phyloP scores from a whole-genome alignment of 2,329 filamentous ascomycete species.

The Aspergillus japonicus region DNA sequence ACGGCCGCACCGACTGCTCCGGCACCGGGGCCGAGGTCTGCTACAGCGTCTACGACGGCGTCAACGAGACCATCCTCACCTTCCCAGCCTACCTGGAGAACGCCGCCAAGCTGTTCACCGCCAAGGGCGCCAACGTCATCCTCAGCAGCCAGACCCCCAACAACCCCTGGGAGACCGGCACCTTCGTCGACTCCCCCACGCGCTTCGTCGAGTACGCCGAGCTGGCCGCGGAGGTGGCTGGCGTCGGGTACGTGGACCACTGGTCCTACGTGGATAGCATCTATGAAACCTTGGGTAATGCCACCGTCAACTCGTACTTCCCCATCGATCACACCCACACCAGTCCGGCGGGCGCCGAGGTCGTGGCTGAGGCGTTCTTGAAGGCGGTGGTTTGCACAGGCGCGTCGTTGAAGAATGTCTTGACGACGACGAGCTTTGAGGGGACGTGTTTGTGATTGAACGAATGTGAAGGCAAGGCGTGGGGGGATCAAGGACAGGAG shows the following conservation, averaged over 20 bases:
- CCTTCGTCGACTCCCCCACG: conserved; percentile 48
- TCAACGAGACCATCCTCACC: conserved; percentile 58
- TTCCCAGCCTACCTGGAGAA: conserved; percentile 61
- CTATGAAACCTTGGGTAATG: conserved; percentile 52
- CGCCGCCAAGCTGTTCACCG: conserved; percentile 54
- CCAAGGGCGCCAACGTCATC: conserved; percentile 61
- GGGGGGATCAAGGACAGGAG: background rate
- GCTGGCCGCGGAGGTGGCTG: conserved; percentile 45
- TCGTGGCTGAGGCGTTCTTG: conserved; percentile 58
- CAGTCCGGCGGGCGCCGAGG: conserved; percentile 54
- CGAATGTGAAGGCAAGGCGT: background rate
- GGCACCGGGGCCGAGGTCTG: conserved; percentile 57
- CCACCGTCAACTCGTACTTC: conserved; percentile 54
- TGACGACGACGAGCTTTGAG: conserved; percentile 32
- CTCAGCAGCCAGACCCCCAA: conserved; percentile 61
- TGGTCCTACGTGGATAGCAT: conserved; percentile 57
- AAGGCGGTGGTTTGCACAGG: conserved; percentile 55
- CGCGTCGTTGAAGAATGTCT: conserved; percentile 41
- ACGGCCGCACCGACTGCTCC: conserved; percentile 60
- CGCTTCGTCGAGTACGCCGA: conserved; percentile 59
- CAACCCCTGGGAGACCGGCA: conserved; percentile 61
- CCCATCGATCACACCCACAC: conserved; percentile 65
- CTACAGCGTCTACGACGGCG: conserved; percentile 52
- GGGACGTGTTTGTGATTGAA: conserved; percentile 27
- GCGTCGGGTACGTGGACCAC: conserved; percentile 60